Percentiles rank a stretch among this genome's conserved stretches.
These are phyloP conservation scores for Lipomyces japonicus DNA, from an alignment of 805 yeast species.

Conservation along the genomic window DNA sequence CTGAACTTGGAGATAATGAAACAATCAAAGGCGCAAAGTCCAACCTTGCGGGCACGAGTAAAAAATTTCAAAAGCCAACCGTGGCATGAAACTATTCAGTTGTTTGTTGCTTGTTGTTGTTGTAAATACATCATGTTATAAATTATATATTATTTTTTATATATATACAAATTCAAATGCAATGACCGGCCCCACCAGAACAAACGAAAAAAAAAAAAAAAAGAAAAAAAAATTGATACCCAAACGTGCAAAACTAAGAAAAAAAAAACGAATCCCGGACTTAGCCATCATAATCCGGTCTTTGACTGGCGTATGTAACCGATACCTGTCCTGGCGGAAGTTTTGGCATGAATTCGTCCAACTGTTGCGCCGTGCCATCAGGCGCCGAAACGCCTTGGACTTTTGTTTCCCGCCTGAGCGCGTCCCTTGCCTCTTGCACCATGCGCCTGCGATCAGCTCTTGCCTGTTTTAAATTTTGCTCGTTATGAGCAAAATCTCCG, in stretches of 20 bases:
- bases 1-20: constrained; percentile 91
- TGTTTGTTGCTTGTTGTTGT: no score
- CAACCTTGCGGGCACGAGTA: constrained; percentile 20
- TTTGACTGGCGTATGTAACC: constrained; percentile 21
- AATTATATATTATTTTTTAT: background rate
- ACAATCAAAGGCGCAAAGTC: constrained; percentile 47
- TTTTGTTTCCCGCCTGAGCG: background rate
- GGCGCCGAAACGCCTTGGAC: background rate
- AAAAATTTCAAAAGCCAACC: constrained; percentile 1
- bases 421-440: constrained; percentile 20
- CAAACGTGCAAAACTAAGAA: background rate
- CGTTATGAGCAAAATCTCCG: constrained; percentile 23
- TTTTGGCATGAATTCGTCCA: constrained; percentile 4
- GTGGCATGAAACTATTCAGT: background rate
- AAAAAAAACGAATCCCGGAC: background rate
- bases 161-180: background rate
- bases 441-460: constrained; percentile 23
- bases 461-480: constrained; percentile 22
- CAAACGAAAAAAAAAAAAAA: background rate
- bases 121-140: background rate
- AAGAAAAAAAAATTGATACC: background rate
- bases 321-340: constrained; percentile 24
- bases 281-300: constrained; percentile 19
- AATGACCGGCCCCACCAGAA: no score
- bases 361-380: background rate